phyloP scores from a whole-genome alignment of 352 stramenopile genomes.

The Phytopythium litorale region DNA sequence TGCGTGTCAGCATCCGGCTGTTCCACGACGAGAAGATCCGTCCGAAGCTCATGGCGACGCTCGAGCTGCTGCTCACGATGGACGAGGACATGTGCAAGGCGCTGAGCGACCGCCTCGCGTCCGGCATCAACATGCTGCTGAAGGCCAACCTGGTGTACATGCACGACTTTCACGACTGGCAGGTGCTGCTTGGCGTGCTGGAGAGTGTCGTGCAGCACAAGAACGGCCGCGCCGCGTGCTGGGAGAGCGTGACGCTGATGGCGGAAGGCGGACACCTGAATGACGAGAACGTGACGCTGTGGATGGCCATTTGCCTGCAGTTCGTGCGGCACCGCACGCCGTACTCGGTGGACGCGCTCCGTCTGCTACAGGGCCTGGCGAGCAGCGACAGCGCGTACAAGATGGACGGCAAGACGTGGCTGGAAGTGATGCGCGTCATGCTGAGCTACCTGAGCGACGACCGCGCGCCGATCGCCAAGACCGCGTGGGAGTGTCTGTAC shows the following conservation, averaged over 20 bases:
- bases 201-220: constrained; percentile 79
- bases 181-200: constrained; percentile 68
- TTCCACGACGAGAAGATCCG: constrained; percentile 84
- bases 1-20: constrained; percentile 81
- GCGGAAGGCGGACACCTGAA: constrained; percentile 67
- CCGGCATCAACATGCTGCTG: constrained; percentile 78
- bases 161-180: constrained; percentile 80
- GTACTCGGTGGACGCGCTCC: constrained; percentile 72
- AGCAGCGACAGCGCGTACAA: constrained; percentile 74
- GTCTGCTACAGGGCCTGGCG: constrained; percentile 65
- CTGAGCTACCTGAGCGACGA: constrained; percentile 81
- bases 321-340: constrained; percentile 79
- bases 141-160: constrained; percentile 89
- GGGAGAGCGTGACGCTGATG: constrained; percentile 73
- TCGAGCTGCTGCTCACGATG: constrained; percentile 71
- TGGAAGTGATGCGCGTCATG: constrained; percentile 87
- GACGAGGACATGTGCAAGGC: constrained; percentile 80
- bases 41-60: constrained; percentile 75
- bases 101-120: constrained; percentile 74
- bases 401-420: constrained; percentile 67
- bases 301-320: constrained; percentile 74
- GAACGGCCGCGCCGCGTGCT: constrained; percentile 62
- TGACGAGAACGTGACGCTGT: constrained; percentile 77
- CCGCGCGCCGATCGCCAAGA: constrained; percentile 71
- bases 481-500: constrained; percentile 80